These are phyloP conservation scores for Eucalyptus brandiana DNA, from an alignment of 345 rosid genomes.

Conservation along the genomic window DNA sequence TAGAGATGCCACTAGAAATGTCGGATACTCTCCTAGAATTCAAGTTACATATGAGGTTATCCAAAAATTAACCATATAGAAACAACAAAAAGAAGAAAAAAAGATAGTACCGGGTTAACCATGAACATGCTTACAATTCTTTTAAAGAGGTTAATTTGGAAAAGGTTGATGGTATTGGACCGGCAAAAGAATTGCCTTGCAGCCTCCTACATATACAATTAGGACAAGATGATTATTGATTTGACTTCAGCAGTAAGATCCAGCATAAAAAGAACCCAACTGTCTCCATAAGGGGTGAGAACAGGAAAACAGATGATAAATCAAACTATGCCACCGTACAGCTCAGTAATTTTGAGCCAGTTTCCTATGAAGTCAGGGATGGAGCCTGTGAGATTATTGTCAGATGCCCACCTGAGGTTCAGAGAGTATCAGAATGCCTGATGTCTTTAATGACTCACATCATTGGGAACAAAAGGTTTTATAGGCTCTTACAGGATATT, in stretches of 20 bases:
- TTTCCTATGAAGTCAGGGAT: slow-evolving; percentile 70
- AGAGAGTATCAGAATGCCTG: background rate
- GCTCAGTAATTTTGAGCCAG: slow-evolving; percentile 34
- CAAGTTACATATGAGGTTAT: background rate
- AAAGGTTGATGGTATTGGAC: background rate
- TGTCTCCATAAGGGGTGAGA: background rate
- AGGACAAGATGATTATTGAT: background rate
- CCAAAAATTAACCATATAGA: background rate
- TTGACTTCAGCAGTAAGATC: background rate
- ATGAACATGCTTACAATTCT: background rate
- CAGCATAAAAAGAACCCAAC: background rate
- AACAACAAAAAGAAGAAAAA: background rate
- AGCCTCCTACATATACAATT: background rate
- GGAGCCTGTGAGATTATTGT: slow-evolving; percentile 42
- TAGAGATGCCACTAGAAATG: background rate
- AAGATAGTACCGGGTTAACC: background rate
- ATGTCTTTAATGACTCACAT: background rate
- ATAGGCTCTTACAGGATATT: background rate
- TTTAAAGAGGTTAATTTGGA: background rate
- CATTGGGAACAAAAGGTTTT: background rate
- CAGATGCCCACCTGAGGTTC: slow-evolving; percentile 47
- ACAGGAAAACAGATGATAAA: background rate
- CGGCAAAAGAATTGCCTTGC: background rate
- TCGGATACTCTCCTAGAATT: background rate
- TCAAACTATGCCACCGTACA: slow-evolving; percentile 23